Evolutionary conservation across 2,329 filamentous ascomycete species (phyloP).

Genomic region (Monosporascus sp.): DNA sequence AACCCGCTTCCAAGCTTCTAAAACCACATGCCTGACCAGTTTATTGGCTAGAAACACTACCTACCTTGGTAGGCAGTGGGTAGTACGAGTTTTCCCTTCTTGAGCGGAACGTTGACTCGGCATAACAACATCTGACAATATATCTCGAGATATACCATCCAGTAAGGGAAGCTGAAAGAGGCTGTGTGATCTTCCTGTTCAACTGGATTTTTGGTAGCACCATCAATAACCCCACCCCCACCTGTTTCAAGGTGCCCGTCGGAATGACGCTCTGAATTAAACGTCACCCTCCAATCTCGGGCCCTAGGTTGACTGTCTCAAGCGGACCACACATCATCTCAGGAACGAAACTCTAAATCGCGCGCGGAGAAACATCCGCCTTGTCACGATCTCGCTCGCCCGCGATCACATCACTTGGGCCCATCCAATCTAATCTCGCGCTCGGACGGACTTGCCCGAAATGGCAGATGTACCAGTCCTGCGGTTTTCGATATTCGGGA

Average conservation of each 20-base stretch:
- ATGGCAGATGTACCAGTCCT: constrained; percentile 39
- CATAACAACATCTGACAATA: no score
- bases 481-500: constrained; percentile 53
- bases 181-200: neutral
- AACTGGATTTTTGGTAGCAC: neutral
- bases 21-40: no score
- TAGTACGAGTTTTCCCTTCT: no score
- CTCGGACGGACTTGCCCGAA: neutral
- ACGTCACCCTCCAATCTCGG: neutral
- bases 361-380: neutral
- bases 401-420: neutral
- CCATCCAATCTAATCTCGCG: neutral
- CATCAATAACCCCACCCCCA: neutral
- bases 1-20: no score
- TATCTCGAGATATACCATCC: neutral
- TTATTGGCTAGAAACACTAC: no score
- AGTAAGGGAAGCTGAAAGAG: neutral
- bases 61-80: no score
- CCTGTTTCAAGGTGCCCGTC: neutral
- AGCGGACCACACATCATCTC: neutral
- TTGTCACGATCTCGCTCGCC: no score
- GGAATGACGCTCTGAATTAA: neutral
- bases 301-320: neutral
- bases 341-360: neutral
- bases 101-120: no score